These are phyloP conservation scores for Colletotrichum salicis DNA, from an alignment of 2,329 filamentous ascomycete species.

Conservation along the genomic window DNA sequence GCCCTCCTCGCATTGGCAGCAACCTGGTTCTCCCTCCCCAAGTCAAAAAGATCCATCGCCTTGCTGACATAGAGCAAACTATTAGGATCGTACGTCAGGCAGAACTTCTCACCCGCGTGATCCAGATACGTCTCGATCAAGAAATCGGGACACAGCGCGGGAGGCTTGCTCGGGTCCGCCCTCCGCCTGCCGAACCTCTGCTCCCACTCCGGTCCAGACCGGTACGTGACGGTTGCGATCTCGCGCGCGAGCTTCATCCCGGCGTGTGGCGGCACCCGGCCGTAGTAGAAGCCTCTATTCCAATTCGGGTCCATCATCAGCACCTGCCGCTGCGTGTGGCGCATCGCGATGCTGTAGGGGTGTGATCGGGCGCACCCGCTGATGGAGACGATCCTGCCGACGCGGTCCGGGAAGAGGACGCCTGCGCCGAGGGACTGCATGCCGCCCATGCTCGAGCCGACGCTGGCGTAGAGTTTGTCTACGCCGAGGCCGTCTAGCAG, in stretches of 20 bases:
- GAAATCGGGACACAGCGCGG: constrained; percentile 96
- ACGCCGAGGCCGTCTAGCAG: constrained; percentile 85
- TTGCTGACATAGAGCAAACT: constrained; percentile 96
- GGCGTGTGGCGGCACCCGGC: constrained; percentile 85
- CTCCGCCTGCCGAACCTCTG: constrained; percentile 88
- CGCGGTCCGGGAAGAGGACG: constrained; percentile 82
- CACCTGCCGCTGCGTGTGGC: constrained; percentile 95
- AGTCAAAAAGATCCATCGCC: constrained; percentile 97
- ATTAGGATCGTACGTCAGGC: constrained; percentile 94
- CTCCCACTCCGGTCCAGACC: constrained; percentile 97
- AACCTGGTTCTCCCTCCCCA: constrained; percentile 77
- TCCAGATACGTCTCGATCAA: constrained; percentile 98
- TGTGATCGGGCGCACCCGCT: constrained; percentile 94
- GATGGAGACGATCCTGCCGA: constrained; percentile 86
- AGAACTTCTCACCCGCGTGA: constrained; percentile 98
- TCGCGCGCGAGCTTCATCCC: constrained; percentile 98
- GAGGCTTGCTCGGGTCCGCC: constrained; percentile 86
- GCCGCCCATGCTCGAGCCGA: constrained; percentile 96
- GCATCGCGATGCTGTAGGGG: constrained; percentile 98
- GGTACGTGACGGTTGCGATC: constrained; percentile 97
- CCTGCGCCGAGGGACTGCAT: constrained; percentile 96
- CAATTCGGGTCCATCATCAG: constrained; percentile 99
- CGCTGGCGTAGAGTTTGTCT: constrained; percentile 84
- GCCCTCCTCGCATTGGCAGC: constrained; percentile 71
- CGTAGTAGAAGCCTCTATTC: constrained; percentile 95